phyloP scores from a whole-genome alignment of 176 grass and related monocot species.

The maize (Zea mays) region Zm-B73-REFERENCE-NAM-5.0 NC_050100.1:95665001-95665500 shows the following conservation, averaged over 20 bases:
- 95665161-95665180: not conserved
- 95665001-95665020: not conserved
- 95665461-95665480: slow-evolving; percentile 5
- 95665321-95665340: slow-evolving; percentile 16
- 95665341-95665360: slow-evolving; percentile 13
- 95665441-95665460: slow-evolving; percentile 35
- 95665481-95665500: not conserved
- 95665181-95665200: not conserved
- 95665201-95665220: not conserved
- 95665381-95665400: not conserved
- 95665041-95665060: slow-evolving; percentile 99
- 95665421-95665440: not conserved
- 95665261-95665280: too few species aligned
- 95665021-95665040: slow-evolving; percentile 55
- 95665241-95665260: slow-evolving; percentile 35
- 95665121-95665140: slow-evolving; percentile 33
- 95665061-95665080: slow-evolving; percentile 87
- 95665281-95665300: not conserved
- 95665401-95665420: not conserved
- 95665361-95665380: not conserved
- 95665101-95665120: slow-evolving; percentile 55
- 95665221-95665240: slow-evolving; percentile 41
- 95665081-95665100: slow-evolving; percentile 39
- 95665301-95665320: not conserved
- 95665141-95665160: too few species aligned